phyloP scores from a whole-genome alignment of 164 flowering plant species.

The Macadamia integrifolia region DNA sequence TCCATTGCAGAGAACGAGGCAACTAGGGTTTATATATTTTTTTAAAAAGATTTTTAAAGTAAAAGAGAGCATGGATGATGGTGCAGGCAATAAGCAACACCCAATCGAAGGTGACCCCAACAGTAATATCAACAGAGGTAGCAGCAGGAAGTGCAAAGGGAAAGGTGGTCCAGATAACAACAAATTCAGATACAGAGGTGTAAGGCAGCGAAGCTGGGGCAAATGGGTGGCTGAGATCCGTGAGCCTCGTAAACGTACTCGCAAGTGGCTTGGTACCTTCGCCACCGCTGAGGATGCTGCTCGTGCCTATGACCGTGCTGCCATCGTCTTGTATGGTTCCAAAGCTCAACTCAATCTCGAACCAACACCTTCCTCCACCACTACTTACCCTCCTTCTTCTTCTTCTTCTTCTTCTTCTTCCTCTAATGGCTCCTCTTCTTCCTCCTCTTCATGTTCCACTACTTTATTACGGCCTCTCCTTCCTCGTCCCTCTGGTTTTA shows the following conservation, averaged over 20 bases:
- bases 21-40: slow-evolving; percentile 3
- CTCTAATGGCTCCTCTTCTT: slow-evolving; percentile 11
- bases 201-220: slow-evolving; percentile 93
- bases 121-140: slow-evolving; percentile 6
- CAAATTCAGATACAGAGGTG: slow-evolving; percentile 83
- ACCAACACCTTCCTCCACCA: slow-evolving; percentile 30
- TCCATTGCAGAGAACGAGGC: slow-evolving; percentile 3
- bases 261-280: slow-evolving; percentile 95
- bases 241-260: slow-evolving; percentile 71
- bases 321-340: slow-evolving; percentile 69
- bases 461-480: slow-evolving; percentile 55
- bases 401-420: slow-evolving; percentile 11
- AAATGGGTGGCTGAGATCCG: slow-evolving; percentile 99
- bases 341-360: slow-evolving; percentile 87
- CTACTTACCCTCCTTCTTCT: neutral
- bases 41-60: too few species aligned
- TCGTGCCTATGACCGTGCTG: slow-evolving; percentile 92
- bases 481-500: slow-evolving; percentile 54
- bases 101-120: slow-evolving; percentile 1
- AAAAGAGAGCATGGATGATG: slow-evolving; percentile 8
- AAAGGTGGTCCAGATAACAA: slow-evolving; percentile 90
- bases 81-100: slow-evolving; percentile 6
- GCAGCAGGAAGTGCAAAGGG: slow-evolving; percentile 43
- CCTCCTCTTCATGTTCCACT: slow-evolving; percentile 39
- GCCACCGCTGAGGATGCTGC: slow-evolving; percentile 96